These are phyloP conservation scores for Fusarium sarcochroum DNA, from an alignment of 2,329 filamentous ascomycete species.

Conservation along the genomic window DNA sequence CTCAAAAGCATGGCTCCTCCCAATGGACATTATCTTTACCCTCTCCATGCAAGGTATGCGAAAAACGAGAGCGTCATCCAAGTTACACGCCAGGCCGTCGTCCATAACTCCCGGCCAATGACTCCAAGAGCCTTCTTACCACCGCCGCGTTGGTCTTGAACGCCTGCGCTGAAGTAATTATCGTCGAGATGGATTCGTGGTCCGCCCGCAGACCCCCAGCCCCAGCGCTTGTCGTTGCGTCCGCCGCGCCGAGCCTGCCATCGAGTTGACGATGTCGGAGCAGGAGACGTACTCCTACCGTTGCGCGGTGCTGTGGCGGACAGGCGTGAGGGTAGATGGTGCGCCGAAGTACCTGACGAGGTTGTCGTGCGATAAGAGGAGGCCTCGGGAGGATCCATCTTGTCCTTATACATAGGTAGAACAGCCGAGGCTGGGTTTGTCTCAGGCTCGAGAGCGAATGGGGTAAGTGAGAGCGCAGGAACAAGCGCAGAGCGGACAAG, in stretches of 20 bases:
- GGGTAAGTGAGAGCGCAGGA: constrained; percentile 66
- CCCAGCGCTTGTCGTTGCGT: constrained; percentile 54
- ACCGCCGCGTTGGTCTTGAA: constrained; percentile 44
- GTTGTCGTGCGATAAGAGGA: constrained; percentile 29
- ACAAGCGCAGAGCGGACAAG: constrained; percentile 69
- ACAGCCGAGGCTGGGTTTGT: constrained; percentile 41
- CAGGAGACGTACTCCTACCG: constrained; percentile 41
- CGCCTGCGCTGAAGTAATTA: constrained; percentile 61
- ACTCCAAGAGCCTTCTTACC: constrained; percentile 57
- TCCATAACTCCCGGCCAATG: constrained; percentile 72
- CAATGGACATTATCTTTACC: constrained; percentile 56
- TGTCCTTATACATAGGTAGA: constrained; percentile 67
- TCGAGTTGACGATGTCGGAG: constrained; percentile 31
- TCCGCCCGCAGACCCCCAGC: constrained; percentile 60
- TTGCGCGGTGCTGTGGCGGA: constrained; percentile 41
- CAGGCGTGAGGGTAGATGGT: constrained; percentile 44
- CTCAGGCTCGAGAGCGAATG: constrained; percentile 66
- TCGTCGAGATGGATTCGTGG: constrained; percentile 69
- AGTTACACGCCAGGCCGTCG: constrained; percentile 72
- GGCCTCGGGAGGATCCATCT: constrained; percentile 60
- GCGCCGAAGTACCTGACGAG: constrained; percentile 46
- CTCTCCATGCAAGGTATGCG: constrained; percentile 72
- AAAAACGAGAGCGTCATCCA: constrained; percentile 76
- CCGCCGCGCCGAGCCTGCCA: constrained; percentile 50
- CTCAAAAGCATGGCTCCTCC: constrained; percentile 1